Evolutionary conservation across 768 basidiomycete genomes (phyloP), one percentile per base, ranked within the genome.

Genomic region (Psilocybe tampanensis): DNA sequence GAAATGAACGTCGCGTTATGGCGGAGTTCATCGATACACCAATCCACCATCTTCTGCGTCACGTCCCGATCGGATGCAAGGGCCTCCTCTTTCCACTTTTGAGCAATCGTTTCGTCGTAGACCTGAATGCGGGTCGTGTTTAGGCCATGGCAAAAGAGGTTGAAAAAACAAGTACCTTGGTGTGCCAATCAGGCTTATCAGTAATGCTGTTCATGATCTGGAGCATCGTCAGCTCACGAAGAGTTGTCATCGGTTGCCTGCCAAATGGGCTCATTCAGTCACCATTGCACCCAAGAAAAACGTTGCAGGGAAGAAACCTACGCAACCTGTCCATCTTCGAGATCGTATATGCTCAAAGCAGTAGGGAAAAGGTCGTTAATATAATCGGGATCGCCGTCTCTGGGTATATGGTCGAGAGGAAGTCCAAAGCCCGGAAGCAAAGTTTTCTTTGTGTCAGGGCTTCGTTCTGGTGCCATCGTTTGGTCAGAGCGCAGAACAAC

Each of bases 171-270:
- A 17, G 24, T 4, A 70, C 75, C 61, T 76, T 74, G 22, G 47
- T 52, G 39, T 71, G 48, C 75, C 74, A 75, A 6, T 70, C 65
- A 0, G 60, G 52, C 58, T 76, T 74, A 44, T 76, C 73, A 0
- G 74, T 74, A 15, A 72, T 50, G 18, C 47, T 54, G 59, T 76
- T 73, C 72, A 76, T 75, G 39, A 75, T 62, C 9, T 65, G 66
- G 15, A 73, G 52, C 75, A 75, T 75, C 2, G 64, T 62, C 9
- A 72, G 60, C 47, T 75, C 74, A 12, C 73, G 70, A 7, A 72
- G 52, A 1, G 71, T 71, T 2, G 58, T 65, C 41, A 68, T 43
- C 11, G 53, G 48, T 21, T 67, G 49, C 19, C 69, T 68, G 42
- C 11, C 24, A 32, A 13, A 12, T 17, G 21, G 12, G 6, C 23